A percentile compares a stretch with the other conserved stretches of the same genome.
Conservation (phyloP, 345 rosid species). For the Excoecaria agallocha region DNA sequence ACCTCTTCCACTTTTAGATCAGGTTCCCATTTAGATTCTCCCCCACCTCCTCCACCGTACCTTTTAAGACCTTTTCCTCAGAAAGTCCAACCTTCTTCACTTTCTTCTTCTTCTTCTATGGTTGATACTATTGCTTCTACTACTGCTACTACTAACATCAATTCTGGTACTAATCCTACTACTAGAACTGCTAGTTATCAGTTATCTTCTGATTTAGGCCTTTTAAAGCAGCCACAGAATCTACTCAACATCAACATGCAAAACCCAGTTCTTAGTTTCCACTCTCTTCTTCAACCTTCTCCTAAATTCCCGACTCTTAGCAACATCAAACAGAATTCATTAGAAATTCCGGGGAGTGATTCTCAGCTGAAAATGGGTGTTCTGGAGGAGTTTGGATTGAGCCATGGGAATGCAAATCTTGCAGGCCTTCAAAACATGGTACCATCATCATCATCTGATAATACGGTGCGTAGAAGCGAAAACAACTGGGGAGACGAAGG, state of each 20-base stretch:
- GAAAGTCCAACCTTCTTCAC: conserved; percentile 40
- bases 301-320: conserved; percentile 34
- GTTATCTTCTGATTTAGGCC: conserved; percentile 28
- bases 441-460: conserved; percentile 16
- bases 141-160: conserved; percentile 17
- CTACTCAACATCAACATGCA: conserved; percentile 46
- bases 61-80: conserved; percentile 55
- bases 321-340: conserved; percentile 5
- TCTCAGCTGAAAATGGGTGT: conserved; percentile 41
- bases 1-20: conserved; percentile 38
- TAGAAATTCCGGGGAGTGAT: conserved; percentile 21
- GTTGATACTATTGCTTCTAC: conserved; percentile 35
- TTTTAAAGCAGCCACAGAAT: conserved; percentile 29
- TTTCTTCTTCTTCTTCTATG: conserved; percentile 34
- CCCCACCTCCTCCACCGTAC: conserved; percentile 43
- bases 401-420: conserved; percentile 33
- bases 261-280: conserved; percentile 57
- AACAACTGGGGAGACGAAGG: conserved; percentile 28
- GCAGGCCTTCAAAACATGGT: conserved; percentile 28
- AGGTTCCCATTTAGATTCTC: conserved; percentile 34
- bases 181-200: conserved; percentile 24
- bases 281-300: conserved; percentile 56
- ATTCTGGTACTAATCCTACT: conserved; percentile 2
- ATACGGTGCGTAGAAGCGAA: conserved; percentile 23
- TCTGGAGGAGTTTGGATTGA: conserved; percentile 47